Evolutionary conservation across 768 basidiomycete species (phyloP).

Genomic region (Phylloporus arenicola): DNA sequence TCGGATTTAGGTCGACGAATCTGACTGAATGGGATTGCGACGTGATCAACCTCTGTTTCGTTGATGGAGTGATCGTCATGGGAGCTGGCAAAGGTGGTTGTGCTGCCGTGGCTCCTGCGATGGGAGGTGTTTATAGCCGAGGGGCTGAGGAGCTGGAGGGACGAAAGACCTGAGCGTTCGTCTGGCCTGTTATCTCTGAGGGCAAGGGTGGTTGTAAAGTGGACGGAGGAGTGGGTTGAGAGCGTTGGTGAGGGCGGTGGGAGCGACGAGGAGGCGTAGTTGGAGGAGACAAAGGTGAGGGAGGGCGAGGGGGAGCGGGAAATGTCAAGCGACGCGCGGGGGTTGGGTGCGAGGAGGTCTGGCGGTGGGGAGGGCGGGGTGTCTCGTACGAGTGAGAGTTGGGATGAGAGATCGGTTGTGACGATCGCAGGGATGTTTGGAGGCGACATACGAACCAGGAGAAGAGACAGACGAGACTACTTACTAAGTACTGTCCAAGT

Average conservation of each 20-base stretch:
- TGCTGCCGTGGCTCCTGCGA: slow-evolving; percentile 48
- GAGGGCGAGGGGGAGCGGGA: slow-evolving; percentile 28
- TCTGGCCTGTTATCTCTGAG: slow-evolving; percentile 69
- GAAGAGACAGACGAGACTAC: neutral
- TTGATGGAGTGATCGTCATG: slow-evolving; percentile 34
- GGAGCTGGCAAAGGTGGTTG: slow-evolving; percentile 48
- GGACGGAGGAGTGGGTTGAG: slow-evolving; percentile 57
- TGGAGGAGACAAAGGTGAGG: slow-evolving; percentile 32
- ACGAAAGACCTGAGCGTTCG: slow-evolving; percentile 45
- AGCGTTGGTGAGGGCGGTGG: slow-evolving; percentile 74
- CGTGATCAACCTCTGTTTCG: slow-evolving; percentile 48
- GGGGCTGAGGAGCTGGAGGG: slow-evolving; percentile 46
- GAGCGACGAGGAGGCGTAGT: slow-evolving; percentile 37
- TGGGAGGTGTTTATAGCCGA: slow-evolving; percentile 36
- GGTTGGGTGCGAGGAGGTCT: slow-evolving; percentile 23
- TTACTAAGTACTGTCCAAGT: neutral
- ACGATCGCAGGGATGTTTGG: slow-evolving; percentile 32
- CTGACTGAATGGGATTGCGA: slow-evolving; percentile 23
- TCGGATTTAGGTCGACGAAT: slow-evolving; percentile 34
- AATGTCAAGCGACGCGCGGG: slow-evolving; percentile 28
- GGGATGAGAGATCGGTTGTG: slow-evolving; percentile 33
- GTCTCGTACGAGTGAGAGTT: slow-evolving; percentile 15
- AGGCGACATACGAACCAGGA: slow-evolving; percentile 15
- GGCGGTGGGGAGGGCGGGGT: neutral
- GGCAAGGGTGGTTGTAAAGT: slow-evolving; percentile 50